A percentile compares a stretch with the other conserved stretches of the same genome.
Evolutionary conservation across 2,329 filamentous ascomycete species (phyloP).

Genomic region (Diplocarpon mali): DNA sequence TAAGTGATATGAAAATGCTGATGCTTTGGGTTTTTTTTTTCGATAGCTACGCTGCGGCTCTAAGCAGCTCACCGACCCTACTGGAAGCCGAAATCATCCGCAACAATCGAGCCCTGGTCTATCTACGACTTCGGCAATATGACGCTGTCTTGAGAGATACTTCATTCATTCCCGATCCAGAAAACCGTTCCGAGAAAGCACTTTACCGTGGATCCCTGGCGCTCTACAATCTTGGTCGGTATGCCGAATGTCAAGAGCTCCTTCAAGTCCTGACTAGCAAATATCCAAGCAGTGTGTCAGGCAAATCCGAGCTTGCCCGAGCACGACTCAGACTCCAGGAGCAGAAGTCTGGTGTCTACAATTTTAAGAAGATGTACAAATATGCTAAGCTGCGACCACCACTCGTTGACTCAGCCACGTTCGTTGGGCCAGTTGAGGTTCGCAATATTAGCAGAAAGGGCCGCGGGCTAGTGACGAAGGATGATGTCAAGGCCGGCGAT

Average conservation of each 20-base stretch:
- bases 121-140: constrained; percentile 26
- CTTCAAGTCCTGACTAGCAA: background rate
- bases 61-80: constrained; percentile 21
- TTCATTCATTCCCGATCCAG: background rate
- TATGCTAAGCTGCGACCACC: constrained; percentile 28
- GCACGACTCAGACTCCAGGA: constrained; percentile 28
- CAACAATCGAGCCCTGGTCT: constrained; percentile 29
- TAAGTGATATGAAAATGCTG: background rate
- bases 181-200: constrained; percentile 5
- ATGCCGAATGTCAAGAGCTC: background rate
- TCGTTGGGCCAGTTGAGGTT: constrained; percentile 32
- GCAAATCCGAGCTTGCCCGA: background rate
- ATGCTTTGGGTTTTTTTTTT: background rate
- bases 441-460: constrained; percentile 33
- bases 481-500: constrained; percentile 36
- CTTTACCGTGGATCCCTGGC: constrained; percentile 8
- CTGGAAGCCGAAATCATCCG: constrained; percentile 20
- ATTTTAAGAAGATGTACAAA: constrained; percentile 31
- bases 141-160: constrained; percentile 25
- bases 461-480: constrained; percentile 39
- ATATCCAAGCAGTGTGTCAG: background rate
- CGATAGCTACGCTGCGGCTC: constrained; percentile 9
- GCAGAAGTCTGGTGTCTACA: constrained; percentile 31
- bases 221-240: constrained; percentile 6
- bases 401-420: constrained; percentile 38